These are phyloP conservation scores for Dioszegia hungarica DNA, from an alignment of 768 basidiomycete genomes.

Conservation along the genomic window DNA sequence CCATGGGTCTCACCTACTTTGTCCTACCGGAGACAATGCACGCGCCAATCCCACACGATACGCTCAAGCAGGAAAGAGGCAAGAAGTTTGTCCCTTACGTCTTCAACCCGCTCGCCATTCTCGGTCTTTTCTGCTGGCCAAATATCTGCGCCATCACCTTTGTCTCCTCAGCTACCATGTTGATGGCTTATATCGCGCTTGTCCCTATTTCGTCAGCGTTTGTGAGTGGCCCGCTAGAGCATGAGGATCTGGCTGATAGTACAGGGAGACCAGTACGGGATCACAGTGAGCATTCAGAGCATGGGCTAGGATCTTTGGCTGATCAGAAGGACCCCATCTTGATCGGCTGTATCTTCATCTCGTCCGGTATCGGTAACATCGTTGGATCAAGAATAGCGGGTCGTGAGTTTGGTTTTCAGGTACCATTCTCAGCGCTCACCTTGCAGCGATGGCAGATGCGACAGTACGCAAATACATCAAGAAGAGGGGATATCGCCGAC, in stretches of 20 bases:
- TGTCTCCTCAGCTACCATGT: constrained; percentile 33
- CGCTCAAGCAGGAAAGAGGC: constrained; percentile 18
- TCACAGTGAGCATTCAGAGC: constrained; percentile 22
- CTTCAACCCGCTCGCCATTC: constrained; percentile 43
- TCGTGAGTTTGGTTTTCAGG: constrained; percentile 19
- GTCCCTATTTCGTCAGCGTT: constrained; percentile 30
- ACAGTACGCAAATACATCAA: constrained; percentile 37
- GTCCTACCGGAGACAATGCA: constrained; percentile 47
- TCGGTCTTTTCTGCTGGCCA: constrained; percentile 38
- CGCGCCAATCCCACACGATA: constrained; percentile 40
- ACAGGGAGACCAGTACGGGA: constrained; percentile 45
- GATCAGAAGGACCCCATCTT: too few relatives aligned
- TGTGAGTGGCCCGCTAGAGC: constrained; percentile 20
- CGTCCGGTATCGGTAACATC: constrained; percentile 47
- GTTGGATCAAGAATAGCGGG: constrained; percentile 45
- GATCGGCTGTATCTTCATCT: constrained; percentile 48
- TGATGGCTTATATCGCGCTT: constrained; percentile 37
- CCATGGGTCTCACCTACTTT: constrained; percentile 31
- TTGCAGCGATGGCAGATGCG: constrained; percentile 38
- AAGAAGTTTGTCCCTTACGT: constrained; percentile 44
- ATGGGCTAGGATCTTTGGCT: too few relatives aligned
- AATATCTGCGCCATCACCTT: constrained; percentile 39
- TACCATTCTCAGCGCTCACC: neutral
- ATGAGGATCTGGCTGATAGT: neutral
- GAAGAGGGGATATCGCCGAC: constrained; percentile 43